Conservation (phyloP, 176 grass and related monocot genomes). For the Paspalum vaginatum region DNA sequence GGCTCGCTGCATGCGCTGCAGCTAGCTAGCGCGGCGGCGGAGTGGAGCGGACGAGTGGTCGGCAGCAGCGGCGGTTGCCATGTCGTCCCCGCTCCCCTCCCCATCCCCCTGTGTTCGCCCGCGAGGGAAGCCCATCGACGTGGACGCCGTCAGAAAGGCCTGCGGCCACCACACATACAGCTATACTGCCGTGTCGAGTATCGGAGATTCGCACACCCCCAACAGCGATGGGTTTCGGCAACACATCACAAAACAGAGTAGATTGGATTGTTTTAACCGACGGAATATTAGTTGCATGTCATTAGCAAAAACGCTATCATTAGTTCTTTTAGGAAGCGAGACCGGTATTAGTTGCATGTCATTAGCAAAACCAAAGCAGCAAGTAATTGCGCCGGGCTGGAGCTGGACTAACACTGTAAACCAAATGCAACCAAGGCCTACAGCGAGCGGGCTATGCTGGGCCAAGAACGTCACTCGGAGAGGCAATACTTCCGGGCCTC, state of each 20-base stretch:
- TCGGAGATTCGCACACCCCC: background rate
- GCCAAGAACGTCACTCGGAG: background rate
- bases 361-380: background rate
- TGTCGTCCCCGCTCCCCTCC: background rate
- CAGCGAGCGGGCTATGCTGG: background rate
- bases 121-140: slow-evolving; percentile 5
- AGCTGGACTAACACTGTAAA: background rate
- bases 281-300: slow-evolving; percentile 18
- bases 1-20: slow-evolving; percentile 32
- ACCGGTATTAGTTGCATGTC: background rate
- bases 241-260: background rate
- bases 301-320: background rate
- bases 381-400: background rate
- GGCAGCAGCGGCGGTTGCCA: background rate
- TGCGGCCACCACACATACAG: background rate
- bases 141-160: background rate
- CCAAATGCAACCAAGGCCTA: background rate
- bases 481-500: background rate
- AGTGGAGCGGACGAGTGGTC: background rate
- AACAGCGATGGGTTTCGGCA: slow-evolving; percentile 2
- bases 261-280: slow-evolving; percentile 8
- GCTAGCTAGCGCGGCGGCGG: background rate
- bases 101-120: background rate
- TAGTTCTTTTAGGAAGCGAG: background rate
- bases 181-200: slow-evolving; percentile 1